These are phyloP conservation scores for Protea cynaroides DNA, from an alignment of 164 flowering plant genomes.

Conservation along the genomic window DNA sequence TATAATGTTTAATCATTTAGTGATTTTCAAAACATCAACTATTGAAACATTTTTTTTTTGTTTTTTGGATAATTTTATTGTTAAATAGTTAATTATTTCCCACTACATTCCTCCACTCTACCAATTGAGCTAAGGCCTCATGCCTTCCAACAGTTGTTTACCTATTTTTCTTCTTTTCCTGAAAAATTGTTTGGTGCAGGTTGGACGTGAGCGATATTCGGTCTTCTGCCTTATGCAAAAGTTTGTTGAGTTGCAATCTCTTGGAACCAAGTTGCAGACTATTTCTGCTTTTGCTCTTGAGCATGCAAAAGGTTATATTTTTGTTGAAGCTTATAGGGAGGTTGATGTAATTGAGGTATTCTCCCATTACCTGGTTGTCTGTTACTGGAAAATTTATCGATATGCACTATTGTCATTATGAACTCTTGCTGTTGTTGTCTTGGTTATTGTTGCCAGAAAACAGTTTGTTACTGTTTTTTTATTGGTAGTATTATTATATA, in stretches of 20 bases:
- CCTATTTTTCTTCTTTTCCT: neutral
- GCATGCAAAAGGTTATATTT: constrained; percentile 70
- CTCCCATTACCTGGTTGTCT: neutral
- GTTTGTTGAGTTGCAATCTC: constrained; percentile 48
- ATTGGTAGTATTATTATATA: neutral
- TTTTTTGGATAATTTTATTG: neutral
- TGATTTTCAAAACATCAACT: neutral
- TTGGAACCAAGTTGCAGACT: constrained; percentile 61
- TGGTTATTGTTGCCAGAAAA: neutral
- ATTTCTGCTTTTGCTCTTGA: constrained; percentile 77
- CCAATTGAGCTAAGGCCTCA: too few species aligned
- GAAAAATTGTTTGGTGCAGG: constrained; percentile 30
- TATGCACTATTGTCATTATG: neutral
- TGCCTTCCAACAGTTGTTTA: too few species aligned
- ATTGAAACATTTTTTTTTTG: neutral
- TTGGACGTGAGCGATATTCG: constrained; percentile 76
- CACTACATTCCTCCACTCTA: too few species aligned
- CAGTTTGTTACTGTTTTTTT: neutral
- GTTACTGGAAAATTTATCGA: neutral
- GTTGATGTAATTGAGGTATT: constrained; percentile 68
- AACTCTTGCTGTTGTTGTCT: neutral
- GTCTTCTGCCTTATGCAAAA: constrained; percentile 93
- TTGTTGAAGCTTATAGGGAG: constrained; percentile 77
- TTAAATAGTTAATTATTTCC: too few species aligned
- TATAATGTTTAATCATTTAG: constrained; percentile 16